phyloP scores from a whole-genome alignment of 1,284 basidiomycete species.

The Coniophora puteana region DNA sequence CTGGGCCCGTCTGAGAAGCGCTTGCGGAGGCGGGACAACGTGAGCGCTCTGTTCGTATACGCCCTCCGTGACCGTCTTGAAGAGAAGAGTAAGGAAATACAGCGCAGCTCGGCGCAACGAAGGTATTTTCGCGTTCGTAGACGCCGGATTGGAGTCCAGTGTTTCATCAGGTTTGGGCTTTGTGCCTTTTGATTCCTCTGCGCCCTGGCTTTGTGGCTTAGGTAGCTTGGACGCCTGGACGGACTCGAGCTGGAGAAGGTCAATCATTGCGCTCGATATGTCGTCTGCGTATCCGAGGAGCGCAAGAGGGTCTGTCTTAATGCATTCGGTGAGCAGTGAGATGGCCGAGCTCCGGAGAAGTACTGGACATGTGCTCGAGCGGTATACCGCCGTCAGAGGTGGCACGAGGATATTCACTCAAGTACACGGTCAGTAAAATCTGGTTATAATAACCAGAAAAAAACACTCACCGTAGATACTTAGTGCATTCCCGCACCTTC shows the following conservation, averaged over 20 bases:
- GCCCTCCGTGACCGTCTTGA: slow-evolving; percentile 48
- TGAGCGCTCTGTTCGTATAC: slow-evolving; percentile 37
- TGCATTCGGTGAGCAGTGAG: slow-evolving; percentile 76
- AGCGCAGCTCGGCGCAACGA: slow-evolving; percentile 79
- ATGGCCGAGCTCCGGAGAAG: slow-evolving; percentile 77
- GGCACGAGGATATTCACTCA: slow-evolving; percentile 74
- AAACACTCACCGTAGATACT: slow-evolving; percentile 60
- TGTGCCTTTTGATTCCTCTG: slow-evolving; percentile 11
- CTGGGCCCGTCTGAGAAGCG: slow-evolving; percentile 49
- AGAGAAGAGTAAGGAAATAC: slow-evolving; percentile 69
- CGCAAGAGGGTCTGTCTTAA: slow-evolving; percentile 59
- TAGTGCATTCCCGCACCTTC: slow-evolving; percentile 69
- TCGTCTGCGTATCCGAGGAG: slow-evolving; percentile 62
- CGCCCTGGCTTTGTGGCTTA: slow-evolving; percentile 10
- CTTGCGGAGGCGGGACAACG: slow-evolving; percentile 29
- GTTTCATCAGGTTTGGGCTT: background rate
- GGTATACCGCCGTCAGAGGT: slow-evolving; percentile 57
- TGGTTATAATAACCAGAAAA: background rate
- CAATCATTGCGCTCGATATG: slow-evolving; percentile 65
- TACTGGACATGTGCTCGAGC: slow-evolving; percentile 59
- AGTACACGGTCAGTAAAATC: slow-evolving; percentile 5
- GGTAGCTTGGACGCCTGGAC: slow-evolving; percentile 26
- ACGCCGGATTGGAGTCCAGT: slow-evolving; percentile 37
- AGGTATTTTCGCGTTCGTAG: slow-evolving; percentile 64
- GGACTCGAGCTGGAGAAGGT: slow-evolving; percentile 77